These are phyloP conservation scores for Aquilaria yunnanensis DNA, from an alignment of 345 rosid species.

Conservation along the genomic window DNA sequence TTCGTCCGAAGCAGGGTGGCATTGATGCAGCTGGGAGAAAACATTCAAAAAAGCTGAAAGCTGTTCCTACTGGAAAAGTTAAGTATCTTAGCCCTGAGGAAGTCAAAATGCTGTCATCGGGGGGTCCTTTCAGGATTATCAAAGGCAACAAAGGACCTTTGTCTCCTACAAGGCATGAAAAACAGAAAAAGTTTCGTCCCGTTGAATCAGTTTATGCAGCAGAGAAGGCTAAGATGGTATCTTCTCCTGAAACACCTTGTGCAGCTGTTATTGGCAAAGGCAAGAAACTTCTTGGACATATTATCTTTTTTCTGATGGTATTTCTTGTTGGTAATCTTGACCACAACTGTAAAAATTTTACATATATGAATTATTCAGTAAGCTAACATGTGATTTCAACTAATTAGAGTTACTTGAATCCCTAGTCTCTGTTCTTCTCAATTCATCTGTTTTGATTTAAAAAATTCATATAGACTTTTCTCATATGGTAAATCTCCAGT, in stretches of 20 bases:
- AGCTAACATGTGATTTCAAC: no score
- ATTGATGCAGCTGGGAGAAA: conserved; percentile 8
- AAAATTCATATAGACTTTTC: no score
- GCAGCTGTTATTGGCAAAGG: conserved; percentile 15
- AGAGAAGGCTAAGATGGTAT: conserved; percentile 9
- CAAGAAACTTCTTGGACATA: conserved; percentile 1
- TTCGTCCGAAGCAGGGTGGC: conserved; percentile 13
- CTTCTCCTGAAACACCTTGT: conserved; percentile 5
- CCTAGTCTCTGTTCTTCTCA: no score
- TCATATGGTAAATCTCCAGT: no score
- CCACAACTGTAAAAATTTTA: no score
- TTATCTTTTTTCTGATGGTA: background rate
- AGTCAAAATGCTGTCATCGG: conserved; percentile 28
- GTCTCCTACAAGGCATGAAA: no score
- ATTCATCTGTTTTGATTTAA: no score
- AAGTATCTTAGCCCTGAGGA: conserved; percentile 38
- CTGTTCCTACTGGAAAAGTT: conserved; percentile 31
- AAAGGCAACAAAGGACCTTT: no score
- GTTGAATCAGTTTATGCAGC: conserved; percentile 2
- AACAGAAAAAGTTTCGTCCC: conserved; percentile 5
- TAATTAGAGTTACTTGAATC: no score
- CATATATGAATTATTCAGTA: no score
- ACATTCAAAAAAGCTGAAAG: conserved; percentile 23
- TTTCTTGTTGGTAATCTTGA: no score
- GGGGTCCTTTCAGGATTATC: background rate